Evolutionary conservation across 345 rosid genomes (phyloP).

Genomic region (Lenwebbia sp.): DNA sequence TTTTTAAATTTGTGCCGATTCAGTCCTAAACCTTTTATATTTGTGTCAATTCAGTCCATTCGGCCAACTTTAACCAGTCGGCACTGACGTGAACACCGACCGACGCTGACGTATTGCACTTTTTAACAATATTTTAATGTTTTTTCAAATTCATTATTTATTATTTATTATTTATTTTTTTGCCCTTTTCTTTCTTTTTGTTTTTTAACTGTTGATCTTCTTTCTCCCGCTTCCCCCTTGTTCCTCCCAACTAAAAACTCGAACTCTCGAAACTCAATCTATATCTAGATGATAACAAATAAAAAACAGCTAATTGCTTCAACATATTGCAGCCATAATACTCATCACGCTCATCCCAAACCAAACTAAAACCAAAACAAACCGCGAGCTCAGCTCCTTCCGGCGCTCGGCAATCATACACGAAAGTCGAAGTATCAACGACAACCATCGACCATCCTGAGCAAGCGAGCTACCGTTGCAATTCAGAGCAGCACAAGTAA

Average conservation of each 20-base stretch:
- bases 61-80: too few relatives aligned
- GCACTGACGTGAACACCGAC: too few relatives aligned
- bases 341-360: neutral
- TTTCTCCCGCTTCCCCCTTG: too few relatives aligned
- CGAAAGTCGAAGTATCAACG: neutral
- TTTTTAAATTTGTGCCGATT: too few relatives aligned
- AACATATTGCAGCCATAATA: rapidly evolving
- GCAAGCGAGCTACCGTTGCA: neutral
- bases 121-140: too few relatives aligned
- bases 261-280: neutral
- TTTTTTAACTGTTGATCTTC: too few relatives aligned
- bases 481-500: neutral
- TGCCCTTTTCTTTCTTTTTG: too few relatives aligned
- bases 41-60: too few relatives aligned
- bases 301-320: neutral
- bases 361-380: neutral
- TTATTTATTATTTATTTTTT: too few relatives aligned
- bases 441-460: neutral
- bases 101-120: too few relatives aligned
- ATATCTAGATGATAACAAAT: neutral
- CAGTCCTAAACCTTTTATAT: too few relatives aligned
- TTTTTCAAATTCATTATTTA: too few relatives aligned
- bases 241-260: neutral
- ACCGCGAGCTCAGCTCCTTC: neutral
- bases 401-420: neutral